phyloP scores from a whole-genome alignment of 2,329 filamentous ascomycete genomes.

The Aspergillus sp. region DNA sequence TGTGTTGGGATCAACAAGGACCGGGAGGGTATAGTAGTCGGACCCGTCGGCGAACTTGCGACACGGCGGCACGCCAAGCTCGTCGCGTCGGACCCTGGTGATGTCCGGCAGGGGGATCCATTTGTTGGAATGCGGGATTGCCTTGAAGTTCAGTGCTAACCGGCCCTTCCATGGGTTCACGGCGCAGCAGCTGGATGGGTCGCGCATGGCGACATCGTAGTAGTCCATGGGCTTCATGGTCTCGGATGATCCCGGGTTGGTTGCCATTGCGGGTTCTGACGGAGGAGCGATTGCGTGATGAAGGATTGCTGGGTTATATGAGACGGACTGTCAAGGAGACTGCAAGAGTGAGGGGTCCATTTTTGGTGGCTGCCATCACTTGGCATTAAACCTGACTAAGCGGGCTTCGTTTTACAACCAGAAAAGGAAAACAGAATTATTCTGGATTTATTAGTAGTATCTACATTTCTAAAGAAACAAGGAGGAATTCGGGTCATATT shows the following conservation, averaged over 20 bases:
- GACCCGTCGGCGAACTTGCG: conserved; percentile 58
- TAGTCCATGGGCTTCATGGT: conserved; percentile 34
- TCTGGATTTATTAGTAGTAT: no score
- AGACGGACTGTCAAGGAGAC: no score
- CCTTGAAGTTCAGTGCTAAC: conserved; percentile 52
- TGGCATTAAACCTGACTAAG: no score
- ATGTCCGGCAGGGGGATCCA: conserved; percentile 59
- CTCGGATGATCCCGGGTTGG: neutral
- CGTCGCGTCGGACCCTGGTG: conserved; percentile 43
- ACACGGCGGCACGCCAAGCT: conserved; percentile 49
- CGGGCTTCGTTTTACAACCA: no score
- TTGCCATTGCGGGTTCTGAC: no score
- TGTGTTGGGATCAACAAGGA: conserved; percentile 51
- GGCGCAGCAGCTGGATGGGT: conserved; percentile 35
- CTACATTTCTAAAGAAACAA: no score
- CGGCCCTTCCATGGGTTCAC: conserved; percentile 56
- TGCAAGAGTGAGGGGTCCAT: no score
- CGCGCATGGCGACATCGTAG: conserved; percentile 49
- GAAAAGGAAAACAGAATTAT: no score
- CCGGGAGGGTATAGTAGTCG: conserved; percentile 62
- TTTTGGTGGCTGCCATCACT: no score
- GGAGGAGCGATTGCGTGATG: no score
- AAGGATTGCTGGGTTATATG: no score
- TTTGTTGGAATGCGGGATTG: conserved; percentile 46
- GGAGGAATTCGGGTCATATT: no score